phyloP scores from a whole-genome alignment of 2,329 filamentous ascomycete species.

The Colletotrichum acutatum region DNA sequence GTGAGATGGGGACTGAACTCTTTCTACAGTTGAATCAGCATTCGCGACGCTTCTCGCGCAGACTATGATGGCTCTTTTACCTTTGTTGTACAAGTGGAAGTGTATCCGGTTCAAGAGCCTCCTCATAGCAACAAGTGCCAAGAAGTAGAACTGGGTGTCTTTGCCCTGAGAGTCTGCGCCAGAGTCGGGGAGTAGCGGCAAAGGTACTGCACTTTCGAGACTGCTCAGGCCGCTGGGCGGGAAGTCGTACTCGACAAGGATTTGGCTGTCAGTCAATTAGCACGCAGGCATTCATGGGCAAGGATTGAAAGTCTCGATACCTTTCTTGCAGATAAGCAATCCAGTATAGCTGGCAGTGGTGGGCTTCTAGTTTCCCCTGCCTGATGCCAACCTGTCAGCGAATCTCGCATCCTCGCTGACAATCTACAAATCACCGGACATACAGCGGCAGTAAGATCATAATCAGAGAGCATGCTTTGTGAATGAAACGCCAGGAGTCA shows the following conservation, averaged over 20 bases:
- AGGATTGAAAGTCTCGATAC: background rate
- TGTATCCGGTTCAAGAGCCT: constrained; percentile 22
- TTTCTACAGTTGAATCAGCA: background rate
- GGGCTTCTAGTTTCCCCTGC: background rate
- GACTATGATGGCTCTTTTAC: background rate
- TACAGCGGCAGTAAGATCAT: background rate
- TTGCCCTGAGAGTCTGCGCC: background rate
- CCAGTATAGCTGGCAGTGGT: background rate
- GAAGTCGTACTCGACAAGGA: background rate
- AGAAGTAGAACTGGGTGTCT: constrained; percentile 22
- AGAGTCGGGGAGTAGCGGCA: constrained; percentile 9
- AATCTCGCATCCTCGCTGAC: background rate
- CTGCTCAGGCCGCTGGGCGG: constrained; percentile 4
- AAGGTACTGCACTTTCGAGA: constrained; percentile 1
- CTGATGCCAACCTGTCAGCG: background rate
- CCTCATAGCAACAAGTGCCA: constrained; percentile 25
- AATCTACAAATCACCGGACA: background rate
- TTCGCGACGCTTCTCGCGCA: background rate
- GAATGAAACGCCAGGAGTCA: background rate
- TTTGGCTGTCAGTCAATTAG: background rate
- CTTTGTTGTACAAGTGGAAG: constrained; percentile 9
- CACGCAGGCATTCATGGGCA: background rate
- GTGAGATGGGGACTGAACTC: background rate
- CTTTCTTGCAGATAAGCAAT: background rate
- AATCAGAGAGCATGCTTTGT: background rate